A percentile compares a stretch with the other conserved stretches of the same genome.
These are phyloP conservation scores for Fomitopsis pinicola DNA, from an alignment of 1,284 basidiomycete genomes.

Conservation along the genomic window DNA sequence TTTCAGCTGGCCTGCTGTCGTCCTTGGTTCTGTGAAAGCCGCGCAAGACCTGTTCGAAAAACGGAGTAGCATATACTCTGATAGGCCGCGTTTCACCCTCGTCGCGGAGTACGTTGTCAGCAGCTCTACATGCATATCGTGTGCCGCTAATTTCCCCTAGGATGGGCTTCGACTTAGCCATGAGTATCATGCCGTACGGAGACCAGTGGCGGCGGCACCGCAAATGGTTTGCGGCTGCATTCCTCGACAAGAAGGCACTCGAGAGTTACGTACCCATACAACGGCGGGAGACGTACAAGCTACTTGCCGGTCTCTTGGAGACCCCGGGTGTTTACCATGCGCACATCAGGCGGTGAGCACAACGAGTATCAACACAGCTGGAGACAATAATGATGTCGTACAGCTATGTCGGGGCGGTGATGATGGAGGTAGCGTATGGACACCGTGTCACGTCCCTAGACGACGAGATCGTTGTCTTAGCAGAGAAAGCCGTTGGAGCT, in stretches of 20 bases:
- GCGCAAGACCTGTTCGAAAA: constrained; percentile 49
- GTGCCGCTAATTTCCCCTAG: background rate
- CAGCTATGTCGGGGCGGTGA: constrained; percentile 18
- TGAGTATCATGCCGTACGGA: constrained; percentile 2
- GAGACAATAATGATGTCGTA: background rate
- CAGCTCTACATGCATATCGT: background rate
- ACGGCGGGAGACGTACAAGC: background rate
- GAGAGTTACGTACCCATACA: background rate
- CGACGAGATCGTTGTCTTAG: constrained; percentile 18
- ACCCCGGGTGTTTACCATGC: background rate
- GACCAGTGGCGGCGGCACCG: background rate
- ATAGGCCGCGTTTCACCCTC: constrained; percentile 21
- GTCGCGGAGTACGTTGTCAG: background rate
- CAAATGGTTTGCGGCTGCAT: background rate
- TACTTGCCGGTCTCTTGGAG: background rate
- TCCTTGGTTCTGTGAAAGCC: constrained; percentile 30
- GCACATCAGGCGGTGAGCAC: background rate
- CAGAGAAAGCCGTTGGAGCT: constrained; percentile 18
- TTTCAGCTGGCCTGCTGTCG: constrained; percentile 8
- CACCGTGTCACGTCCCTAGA: constrained; percentile 14
- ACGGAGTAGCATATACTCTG: constrained; percentile 42
- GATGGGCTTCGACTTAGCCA: background rate
- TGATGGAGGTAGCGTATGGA: constrained; percentile 23
- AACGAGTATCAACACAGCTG: background rate
- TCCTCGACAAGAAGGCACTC: background rate